Evolutionary conservation across 345 rosid species (phyloP).

Genomic region (Gossypium herbaceum): DNA sequence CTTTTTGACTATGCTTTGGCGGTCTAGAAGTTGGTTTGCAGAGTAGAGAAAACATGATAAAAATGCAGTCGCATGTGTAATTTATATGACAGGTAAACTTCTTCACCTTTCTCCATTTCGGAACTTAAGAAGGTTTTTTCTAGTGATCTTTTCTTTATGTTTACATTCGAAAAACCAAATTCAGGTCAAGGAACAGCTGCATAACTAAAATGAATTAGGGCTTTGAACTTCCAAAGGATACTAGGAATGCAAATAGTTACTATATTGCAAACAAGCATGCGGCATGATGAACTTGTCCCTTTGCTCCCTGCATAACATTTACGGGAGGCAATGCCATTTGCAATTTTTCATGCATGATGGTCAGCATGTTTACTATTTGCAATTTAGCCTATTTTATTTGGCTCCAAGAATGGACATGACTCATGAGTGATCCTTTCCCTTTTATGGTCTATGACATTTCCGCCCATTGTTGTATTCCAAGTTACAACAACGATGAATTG

Average conservation of each 20-base stretch:
- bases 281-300: neutral
- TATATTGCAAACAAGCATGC: neutral
- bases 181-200: neutral
- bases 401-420: neutral
- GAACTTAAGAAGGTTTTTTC: neutral
- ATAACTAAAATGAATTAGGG: neutral
- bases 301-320: neutral
- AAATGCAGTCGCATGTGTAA: neutral
- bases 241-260: neutral
- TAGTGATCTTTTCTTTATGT: neutral
- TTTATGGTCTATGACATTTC: neutral
- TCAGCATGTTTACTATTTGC: neutral
- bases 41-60: neutral
- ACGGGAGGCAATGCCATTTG: neutral
- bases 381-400: neutral
- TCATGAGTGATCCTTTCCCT: neutral
- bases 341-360: neutral
- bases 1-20: neutral
- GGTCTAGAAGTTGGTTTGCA: neutral
- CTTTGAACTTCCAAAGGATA: neutral
- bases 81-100: conserved; percentile 6
- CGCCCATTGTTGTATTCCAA: neutral
- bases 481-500: neutral
- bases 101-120: conserved; percentile 7
- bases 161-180: neutral